Conservation (phyloP, 2,329 filamentous ascomycete species). For the Penicillium corylophilum region DNA sequence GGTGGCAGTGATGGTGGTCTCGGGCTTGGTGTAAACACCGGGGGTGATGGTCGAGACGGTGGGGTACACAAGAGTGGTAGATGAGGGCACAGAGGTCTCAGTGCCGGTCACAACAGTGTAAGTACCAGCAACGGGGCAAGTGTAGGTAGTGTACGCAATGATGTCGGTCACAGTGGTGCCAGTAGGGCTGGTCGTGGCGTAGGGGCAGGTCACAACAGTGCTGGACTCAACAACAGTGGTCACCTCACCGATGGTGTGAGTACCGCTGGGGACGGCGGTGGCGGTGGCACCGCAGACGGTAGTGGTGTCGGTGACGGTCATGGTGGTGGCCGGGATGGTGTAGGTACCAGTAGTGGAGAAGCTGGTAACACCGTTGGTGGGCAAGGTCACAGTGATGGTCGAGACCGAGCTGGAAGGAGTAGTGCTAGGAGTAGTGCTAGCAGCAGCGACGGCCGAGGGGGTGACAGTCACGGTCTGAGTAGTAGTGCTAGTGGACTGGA, state of each 20-base stretch:
- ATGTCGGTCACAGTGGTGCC: conserved; percentile 62
- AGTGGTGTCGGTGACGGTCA: conserved; percentile 65
- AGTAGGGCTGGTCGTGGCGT: conserved; percentile 62
- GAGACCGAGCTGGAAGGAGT: conserved; percentile 12
- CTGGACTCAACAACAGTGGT: conserved; percentile 66
- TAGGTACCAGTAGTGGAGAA: conserved; percentile 70
- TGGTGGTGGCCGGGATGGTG: conserved; percentile 71
- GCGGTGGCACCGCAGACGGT: conserved; percentile 65
- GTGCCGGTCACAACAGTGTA: conserved; percentile 69
- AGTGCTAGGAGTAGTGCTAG: conserved; percentile 18
- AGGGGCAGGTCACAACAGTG: conserved; percentile 69
- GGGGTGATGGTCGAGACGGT: conserved; percentile 63
- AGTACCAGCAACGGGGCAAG: conserved; percentile 70
- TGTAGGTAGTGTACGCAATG: conserved; percentile 68
- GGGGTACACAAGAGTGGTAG: conserved; percentile 61
- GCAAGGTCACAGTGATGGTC: conserved; percentile 33
- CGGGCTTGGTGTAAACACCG: conserved; percentile 71
- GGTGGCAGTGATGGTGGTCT: conserved; percentile 66
- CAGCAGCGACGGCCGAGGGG: conserved; percentile 17
- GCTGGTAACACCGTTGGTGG: conserved; percentile 50
- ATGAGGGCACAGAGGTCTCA: conserved; percentile 58
- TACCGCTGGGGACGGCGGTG: conserved; percentile 63
- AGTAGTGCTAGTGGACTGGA: conserved; percentile 42
- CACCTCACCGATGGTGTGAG: conserved; percentile 69
- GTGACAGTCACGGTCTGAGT: conserved; percentile 38